Percentiles rank a stretch among this genome's conserved stretches.
These are phyloP conservation scores for Cladosporium cucumerinum DNA, from an alignment of 2,329 filamentous ascomycete genomes.

Conservation along the genomic window DNA sequence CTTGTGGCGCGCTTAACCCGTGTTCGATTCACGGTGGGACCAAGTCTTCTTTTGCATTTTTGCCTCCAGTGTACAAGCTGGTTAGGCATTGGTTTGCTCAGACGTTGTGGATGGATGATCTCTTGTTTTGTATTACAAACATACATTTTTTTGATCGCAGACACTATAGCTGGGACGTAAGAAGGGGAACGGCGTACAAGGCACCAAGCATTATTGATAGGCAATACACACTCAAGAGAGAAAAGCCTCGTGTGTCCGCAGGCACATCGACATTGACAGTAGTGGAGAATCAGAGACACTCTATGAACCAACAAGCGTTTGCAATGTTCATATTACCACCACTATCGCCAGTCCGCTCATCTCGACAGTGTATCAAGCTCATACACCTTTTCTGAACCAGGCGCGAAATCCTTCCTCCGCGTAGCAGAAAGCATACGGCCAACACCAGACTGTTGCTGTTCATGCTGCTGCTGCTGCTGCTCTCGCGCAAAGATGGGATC, in stretches of 20 bases:
- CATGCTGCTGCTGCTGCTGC: not conserved
- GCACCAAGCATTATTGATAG: not conserved
- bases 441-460: not conserved
- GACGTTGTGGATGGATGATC: not conserved
- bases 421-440: conserved; percentile 1
- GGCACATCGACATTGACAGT: not conserved
- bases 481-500: conserved; percentile 12
- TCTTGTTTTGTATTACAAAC: not conserved
- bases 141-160: not conserved
- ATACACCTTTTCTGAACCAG: not conserved
- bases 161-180: not conserved
- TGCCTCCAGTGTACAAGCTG: not conserved
- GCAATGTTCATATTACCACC: not conserved
- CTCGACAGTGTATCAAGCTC: conserved; percentile 1
- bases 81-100: not conserved
- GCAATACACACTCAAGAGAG: not conserved
- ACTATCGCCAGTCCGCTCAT: not conserved
- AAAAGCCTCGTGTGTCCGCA: not conserved
- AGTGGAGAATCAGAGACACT: not conserved
- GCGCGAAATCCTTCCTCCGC: conserved; percentile 6
- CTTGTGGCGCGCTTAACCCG: conserved; percentile 6
- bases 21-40: conserved; percentile 10
- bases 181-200: too few relatives aligned
- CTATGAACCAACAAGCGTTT: not conserved
- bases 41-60: not conserved